phyloP scores from a whole-genome alignment of 768 basidiomycete genomes.

The Podaxis carcinomalis region DNA sequence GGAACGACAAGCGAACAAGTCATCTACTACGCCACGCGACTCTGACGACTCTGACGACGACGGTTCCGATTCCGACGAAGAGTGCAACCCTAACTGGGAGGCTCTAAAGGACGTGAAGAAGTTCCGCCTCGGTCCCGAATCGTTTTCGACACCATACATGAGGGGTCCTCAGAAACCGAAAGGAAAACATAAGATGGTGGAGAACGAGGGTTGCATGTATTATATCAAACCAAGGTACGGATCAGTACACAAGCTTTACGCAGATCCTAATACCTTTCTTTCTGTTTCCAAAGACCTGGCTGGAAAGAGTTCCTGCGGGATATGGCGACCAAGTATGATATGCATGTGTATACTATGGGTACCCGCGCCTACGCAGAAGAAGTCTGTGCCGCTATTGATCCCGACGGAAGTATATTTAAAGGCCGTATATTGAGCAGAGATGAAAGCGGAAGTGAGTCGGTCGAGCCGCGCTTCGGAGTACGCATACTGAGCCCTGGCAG shows the following conservation, averaged over 20 bases:
- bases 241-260: conserved; percentile 8
- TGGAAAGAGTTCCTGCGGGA: conserved; percentile 71
- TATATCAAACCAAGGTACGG: conserved; percentile 95
- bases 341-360: conserved; percentile 99
- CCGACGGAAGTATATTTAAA: conserved; percentile 79
- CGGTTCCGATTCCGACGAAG: conserved; percentile 43
- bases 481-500: conserved; percentile 33
- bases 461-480: conserved; percentile 10
- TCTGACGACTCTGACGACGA: conserved; percentile 38
- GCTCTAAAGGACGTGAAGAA: conserved; percentile 87
- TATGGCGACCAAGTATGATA: conserved; percentile 81
- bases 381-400: conserved; percentile 93
- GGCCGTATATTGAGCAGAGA: conserved; percentile 88
- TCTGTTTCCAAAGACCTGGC: conserved; percentile 56
- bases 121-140: conserved; percentile 88
- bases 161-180: conserved; percentile 38
- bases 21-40: conserved; percentile 24
- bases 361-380: conserved; percentile 95
- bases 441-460: conserved; percentile 87
- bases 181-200: conserved; percentile 61
- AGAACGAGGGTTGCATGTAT: conserved; percentile 87
- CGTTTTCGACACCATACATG: conserved; percentile 37
- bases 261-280: conserved; percentile 8
- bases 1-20: conserved; percentile 44
- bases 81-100: conserved; percentile 90